These are phyloP conservation scores for Aspergillus vadensis DNA, from an alignment of 2,329 filamentous ascomycete species.

Conservation along the genomic window DNA sequence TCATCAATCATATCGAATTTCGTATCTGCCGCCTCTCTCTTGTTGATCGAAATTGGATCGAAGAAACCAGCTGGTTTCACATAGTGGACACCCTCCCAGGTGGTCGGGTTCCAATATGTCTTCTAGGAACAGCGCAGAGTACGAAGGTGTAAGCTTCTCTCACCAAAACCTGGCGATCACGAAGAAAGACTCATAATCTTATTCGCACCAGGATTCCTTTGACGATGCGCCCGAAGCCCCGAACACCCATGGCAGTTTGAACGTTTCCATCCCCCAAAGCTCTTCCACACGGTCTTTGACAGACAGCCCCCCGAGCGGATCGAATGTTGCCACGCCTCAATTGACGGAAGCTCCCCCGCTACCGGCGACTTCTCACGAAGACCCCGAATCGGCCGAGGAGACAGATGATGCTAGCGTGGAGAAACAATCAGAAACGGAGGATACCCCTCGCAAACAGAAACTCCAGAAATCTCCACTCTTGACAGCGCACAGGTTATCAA, in stretches of 20 bases:
- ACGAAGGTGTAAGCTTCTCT: constrained; percentile 43
- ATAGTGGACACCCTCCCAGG: constrained; percentile 14
- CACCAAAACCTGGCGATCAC: constrained; percentile 1
- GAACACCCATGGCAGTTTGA: constrained; percentile 30
- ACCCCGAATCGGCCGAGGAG: constrained; percentile 24
- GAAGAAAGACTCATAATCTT: constrained; percentile 14
- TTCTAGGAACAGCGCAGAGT: constrained; percentile 45
- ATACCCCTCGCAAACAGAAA: constrained; percentile 39
- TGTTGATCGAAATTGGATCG: constrained; percentile 7
- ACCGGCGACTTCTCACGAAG: constrained; percentile 31
- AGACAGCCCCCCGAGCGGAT: constrained; percentile 45
- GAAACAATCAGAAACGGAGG: constrained; percentile 33
- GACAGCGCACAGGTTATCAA: constrained; percentile 57
- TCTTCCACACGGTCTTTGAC: constrained; percentile 65
- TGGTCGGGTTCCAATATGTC: constrained; percentile 28
- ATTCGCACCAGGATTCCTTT: constrained; percentile 67
- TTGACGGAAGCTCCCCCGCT: constrained; percentile 35
- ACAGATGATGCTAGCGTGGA: constrained; percentile 28
- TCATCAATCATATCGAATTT: not conserved
- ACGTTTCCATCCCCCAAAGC: constrained; percentile 36
- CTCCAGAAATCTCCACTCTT: constrained; percentile 55
- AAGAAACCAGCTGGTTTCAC: constrained; percentile 9
- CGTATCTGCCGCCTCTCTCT: constrained; percentile 6
- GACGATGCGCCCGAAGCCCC: constrained; percentile 70
- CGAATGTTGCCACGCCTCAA: constrained; percentile 38